These are phyloP conservation scores for Puccinellia tenuiflora DNA, from an alignment of 176 grass and related monocot genomes.

Conservation along the genomic window DNA sequence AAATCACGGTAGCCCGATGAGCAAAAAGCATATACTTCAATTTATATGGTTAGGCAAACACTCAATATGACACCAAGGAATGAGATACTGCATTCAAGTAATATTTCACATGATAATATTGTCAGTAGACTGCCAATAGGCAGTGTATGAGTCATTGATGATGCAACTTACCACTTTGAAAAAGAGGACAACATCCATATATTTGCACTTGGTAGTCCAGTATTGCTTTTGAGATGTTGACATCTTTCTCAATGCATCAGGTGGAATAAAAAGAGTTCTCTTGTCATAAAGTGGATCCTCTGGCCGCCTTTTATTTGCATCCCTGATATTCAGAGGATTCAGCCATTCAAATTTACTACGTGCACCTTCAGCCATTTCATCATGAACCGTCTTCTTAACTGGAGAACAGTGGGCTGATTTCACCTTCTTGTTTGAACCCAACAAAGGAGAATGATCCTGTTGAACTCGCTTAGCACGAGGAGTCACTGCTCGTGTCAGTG, in stretches of 20 bases:
- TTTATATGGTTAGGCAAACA: slow-evolving; percentile 13
- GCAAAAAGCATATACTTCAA: not conserved
- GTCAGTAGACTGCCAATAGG: not conserved
- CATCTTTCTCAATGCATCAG: slow-evolving; percentile 90
- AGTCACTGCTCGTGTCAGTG: slow-evolving; percentile 41
- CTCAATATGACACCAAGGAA: slow-evolving; percentile 12
- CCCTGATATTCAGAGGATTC: slow-evolving; percentile 58
- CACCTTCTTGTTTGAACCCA: slow-evolving; percentile 50
- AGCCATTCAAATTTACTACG: slow-evolving; percentile 95
- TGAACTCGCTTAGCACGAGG: slow-evolving; percentile 66
- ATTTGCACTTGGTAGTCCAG: slow-evolving; percentile 87
- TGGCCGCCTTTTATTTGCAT: slow-evolving; percentile 66
- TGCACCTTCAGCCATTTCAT: slow-evolving; percentile 42
- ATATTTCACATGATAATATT: slow-evolving; percentile 15
- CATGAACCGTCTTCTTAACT: slow-evolving; percentile 9
- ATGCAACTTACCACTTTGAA: slow-evolving; percentile 86
- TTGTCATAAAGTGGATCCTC: slow-evolving; percentile 79
- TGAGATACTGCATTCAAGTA: not conserved
- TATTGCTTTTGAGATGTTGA: slow-evolving; percentile 95
- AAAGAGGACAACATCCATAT: slow-evolving; percentile 91
- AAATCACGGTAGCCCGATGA: not conserved
- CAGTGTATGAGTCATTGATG: not conserved
- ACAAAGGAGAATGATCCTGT: slow-evolving; percentile 43
- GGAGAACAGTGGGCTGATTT: slow-evolving; percentile 37
- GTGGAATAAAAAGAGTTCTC: slow-evolving; percentile 75